These are phyloP conservation scores for Ophiostoma angusticollis DNA, from an alignment of 2,329 filamentous ascomycete species.

Conservation along the genomic window DNA sequence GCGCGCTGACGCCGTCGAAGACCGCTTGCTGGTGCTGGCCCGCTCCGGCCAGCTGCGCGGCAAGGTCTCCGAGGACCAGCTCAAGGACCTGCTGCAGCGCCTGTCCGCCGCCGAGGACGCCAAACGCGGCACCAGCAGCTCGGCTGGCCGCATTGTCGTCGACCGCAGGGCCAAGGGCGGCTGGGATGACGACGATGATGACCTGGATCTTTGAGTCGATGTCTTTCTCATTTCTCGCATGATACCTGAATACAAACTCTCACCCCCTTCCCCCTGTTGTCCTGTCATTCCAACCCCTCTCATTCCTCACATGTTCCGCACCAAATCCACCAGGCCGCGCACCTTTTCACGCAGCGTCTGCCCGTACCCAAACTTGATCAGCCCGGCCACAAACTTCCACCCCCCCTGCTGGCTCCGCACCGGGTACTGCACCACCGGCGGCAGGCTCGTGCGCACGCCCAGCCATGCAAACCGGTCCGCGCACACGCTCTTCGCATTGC, in stretches of 20 bases:
- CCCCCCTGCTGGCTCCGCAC: constrained; percentile 49
- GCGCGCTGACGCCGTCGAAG: constrained; percentile 81
- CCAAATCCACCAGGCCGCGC: constrained; percentile 10
- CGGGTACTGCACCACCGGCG: constrained; percentile 69
- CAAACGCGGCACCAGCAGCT: constrained; percentile 26
- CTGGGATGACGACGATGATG: constrained; percentile 73
- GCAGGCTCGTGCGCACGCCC: constrained; percentile 63
- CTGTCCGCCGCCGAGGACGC: constrained; percentile 73
- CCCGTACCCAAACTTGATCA: constrained; percentile 50
- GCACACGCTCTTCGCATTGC: constrained; percentile 80
- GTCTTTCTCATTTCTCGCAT: no score
- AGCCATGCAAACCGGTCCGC: constrained; percentile 54
- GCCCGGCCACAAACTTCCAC: constrained; percentile 51
- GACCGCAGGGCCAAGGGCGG: constrained; percentile 62
- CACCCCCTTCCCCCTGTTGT: not conserved
- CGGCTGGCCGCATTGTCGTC: constrained; percentile 78
- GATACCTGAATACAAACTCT: not conserved
- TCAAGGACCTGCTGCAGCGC: constrained; percentile 84
- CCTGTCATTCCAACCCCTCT: not conserved
- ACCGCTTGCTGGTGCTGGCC: constrained; percentile 83
- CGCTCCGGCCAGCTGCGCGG: constrained; percentile 71
- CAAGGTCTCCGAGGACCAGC: constrained; percentile 83
- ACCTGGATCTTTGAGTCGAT: constrained; percentile 12
- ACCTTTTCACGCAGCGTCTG: constrained; percentile 13
- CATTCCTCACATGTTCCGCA: constrained; percentile 8